Conservation (phyloP, 2,329 filamentous ascomycete species). For the Clarireedia paspali region DNA sequence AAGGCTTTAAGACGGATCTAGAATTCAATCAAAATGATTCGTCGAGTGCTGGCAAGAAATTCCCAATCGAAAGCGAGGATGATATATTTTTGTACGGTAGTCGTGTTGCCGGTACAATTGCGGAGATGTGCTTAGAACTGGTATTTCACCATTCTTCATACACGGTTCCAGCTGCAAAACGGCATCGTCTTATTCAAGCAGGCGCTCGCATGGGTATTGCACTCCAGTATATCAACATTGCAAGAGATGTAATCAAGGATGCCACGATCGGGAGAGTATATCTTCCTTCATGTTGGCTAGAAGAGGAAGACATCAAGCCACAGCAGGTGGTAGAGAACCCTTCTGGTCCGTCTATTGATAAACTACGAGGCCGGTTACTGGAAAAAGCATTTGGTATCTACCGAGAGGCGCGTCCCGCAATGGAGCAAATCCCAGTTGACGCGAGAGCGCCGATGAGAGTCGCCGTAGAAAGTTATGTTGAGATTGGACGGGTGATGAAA, state of each 20-base stretch:
- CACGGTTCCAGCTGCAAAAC: constrained; percentile 21
- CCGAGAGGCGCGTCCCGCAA: constrained; percentile 42
- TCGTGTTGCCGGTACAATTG: constrained; percentile 67
- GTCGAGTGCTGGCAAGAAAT: constrained; percentile 20
- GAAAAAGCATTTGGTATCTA: constrained; percentile 56
- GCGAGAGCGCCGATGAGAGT: constrained; percentile 58
- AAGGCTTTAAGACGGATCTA: constrained; percentile 63
- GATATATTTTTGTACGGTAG: constrained; percentile 57
- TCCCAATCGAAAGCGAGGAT: constrained; percentile 50
- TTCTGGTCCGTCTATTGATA: constrained; percentile 38
- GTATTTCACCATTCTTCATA: constrained; percentile 48
- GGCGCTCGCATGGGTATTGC: constrained; percentile 63
- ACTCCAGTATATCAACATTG: constrained; percentile 72
- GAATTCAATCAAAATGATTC: constrained; percentile 36
- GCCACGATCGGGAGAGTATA: constrained; percentile 61
- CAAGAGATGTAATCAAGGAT: constrained; percentile 63
- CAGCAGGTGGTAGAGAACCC: constrained; percentile 47
- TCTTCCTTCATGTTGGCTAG: constrained; percentile 57
- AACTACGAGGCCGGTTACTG: constrained; percentile 46
- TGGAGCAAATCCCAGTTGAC: constrained; percentile 52
- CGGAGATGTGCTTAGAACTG: constrained; percentile 58
- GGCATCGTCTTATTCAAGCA: constrained; percentile 42
- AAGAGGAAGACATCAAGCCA: constrained; percentile 46
- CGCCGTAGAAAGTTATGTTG: constrained; percentile 69
- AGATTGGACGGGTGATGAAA: constrained; percentile 58